Evolutionary conservation across 306 rosid genomes (phyloP).

Genomic region (Pueraria montana): DNA sequence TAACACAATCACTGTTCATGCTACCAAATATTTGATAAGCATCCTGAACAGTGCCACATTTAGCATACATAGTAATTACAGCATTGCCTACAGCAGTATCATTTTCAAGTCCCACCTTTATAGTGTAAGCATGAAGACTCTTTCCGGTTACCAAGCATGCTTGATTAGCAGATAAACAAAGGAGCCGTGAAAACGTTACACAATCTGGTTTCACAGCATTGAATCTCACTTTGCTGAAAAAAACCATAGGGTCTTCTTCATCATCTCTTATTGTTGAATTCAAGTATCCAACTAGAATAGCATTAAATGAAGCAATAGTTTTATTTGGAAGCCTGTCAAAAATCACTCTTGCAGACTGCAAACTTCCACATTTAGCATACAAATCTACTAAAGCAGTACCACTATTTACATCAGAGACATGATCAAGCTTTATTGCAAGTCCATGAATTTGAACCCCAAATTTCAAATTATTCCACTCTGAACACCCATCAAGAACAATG

Average conservation of each 20-base stretch:
- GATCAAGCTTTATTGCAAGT: conserved; percentile 54
- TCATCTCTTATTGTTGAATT: conserved; percentile 45
- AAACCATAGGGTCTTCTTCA: conserved; percentile 54
- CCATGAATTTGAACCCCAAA: conserved; percentile 59
- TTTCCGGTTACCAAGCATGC: conserved; percentile 61
- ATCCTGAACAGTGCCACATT: conserved; percentile 65
- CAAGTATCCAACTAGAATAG: conserved; percentile 61
- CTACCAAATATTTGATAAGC: conserved; percentile 54
- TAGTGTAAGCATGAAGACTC: conserved; percentile 58
- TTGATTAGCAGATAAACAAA: conserved; percentile 57
- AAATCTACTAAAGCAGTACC: conserved; percentile 59
- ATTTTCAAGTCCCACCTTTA: conserved; percentile 58
- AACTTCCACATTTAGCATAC: conserved; percentile 58
- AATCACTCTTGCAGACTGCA: conserved; percentile 53
- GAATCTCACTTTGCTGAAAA: conserved; percentile 55
- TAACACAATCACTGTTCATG: conserved; percentile 49
- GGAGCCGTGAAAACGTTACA: conserved; percentile 57
- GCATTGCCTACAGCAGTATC: conserved; percentile 58
- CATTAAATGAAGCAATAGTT: conserved; percentile 61
- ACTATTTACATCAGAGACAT: conserved; percentile 36
- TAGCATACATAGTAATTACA: conserved; percentile 62
- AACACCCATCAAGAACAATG: conserved; percentile 57
- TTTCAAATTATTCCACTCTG: conserved; percentile 58
- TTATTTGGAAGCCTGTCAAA: conserved; percentile 50
- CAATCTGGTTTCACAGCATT: conserved; percentile 48